phyloP scores from a whole-genome alignment of 176 grass and related monocot genomes.

The Oryza meyeriana region DNA sequence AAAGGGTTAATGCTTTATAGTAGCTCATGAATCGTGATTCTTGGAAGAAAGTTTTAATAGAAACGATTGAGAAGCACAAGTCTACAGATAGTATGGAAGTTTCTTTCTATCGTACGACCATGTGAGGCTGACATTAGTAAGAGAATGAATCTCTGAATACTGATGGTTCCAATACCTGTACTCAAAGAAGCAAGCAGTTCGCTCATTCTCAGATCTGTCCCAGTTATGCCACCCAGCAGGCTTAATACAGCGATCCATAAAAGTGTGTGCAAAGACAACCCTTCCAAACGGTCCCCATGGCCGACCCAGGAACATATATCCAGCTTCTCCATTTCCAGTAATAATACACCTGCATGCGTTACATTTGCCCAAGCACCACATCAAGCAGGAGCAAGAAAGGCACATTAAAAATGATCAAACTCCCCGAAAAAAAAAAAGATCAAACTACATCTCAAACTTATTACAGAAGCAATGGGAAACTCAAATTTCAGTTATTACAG shows the following conservation, averaged over 20 bases:
- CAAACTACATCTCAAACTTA: slow-evolving; percentile 6
- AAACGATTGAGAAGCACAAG: slow-evolving; percentile 1
- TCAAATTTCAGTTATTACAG: background rate
- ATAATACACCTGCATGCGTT: slow-evolving; percentile 63
- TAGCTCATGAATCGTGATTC: background rate
- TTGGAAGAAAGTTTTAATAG: background rate
- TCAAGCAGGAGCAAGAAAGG: background rate
- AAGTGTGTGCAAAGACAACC: slow-evolving; percentile 94
- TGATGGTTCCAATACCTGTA: slow-evolving; percentile 54
- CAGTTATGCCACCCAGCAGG: slow-evolving; percentile 93
- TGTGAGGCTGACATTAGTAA: background rate
- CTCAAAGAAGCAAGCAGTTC: slow-evolving; percentile 95
- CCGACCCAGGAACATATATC: slow-evolving; percentile 84
- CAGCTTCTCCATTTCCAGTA: slow-evolving; percentile 73
- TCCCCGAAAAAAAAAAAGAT: no score
- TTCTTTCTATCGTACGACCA: background rate
- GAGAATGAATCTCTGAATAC: background rate
- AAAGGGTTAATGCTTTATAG: background rate
- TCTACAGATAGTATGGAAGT: background rate
- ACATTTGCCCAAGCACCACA: slow-evolving; percentile 3
- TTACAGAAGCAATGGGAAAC: slow-evolving; percentile 13
- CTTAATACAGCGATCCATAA: slow-evolving; percentile 85
- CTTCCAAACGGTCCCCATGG: slow-evolving; percentile 96
- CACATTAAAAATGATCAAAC: slow-evolving; percentile 12
- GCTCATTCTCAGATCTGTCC: slow-evolving; percentile 90